phyloP scores from a whole-genome alignment of 129 eudicot genomes.

The Deinandra increscens region DNA sequence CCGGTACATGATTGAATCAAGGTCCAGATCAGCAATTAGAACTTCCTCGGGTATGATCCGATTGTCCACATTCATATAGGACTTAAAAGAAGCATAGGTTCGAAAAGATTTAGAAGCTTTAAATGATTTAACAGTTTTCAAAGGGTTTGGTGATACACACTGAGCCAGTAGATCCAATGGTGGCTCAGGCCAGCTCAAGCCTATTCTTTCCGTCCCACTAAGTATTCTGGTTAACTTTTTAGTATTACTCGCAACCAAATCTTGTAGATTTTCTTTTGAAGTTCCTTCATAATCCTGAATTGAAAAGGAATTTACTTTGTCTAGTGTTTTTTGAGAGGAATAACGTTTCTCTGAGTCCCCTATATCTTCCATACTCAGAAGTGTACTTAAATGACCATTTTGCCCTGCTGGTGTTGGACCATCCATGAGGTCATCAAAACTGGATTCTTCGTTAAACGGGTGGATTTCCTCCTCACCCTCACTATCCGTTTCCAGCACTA shows the following conservation, averaged over 20 bases:
- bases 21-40: constrained; percentile 58
- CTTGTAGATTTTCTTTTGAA: constrained; percentile 28
- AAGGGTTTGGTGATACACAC: constrained; percentile 46
- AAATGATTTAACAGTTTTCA: constrained; percentile 56
- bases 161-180: constrained; percentile 71
- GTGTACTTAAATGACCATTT: background rate
- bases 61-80: constrained; percentile 32
- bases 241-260: background rate
- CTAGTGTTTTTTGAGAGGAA: constrained; percentile 58
- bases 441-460: constrained; percentile 62
- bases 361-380: constrained; percentile 10
- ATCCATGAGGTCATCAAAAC: constrained; percentile 43
- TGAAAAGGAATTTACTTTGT: constrained; percentile 49
- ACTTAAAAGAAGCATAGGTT: constrained; percentile 58
- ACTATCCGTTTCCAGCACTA: constrained; percentile 68
- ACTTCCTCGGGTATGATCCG: constrained; percentile 43
- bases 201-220: constrained; percentile 79
- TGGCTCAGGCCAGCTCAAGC: constrained; percentile 93
- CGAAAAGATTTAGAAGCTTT: constrained; percentile 60
- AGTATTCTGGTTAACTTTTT: constrained; percentile 47
- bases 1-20: constrained; percentile 70
- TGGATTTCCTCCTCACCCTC: constrained; percentile 76
- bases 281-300: constrained; percentile 36
- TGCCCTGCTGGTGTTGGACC: constrained; percentile 20
- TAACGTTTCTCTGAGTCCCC: constrained; percentile 42